Evolutionary conservation across 2,329 filamentous ascomycete species (phyloP).

Genomic region (Penicillium fuscoglaucum): DNA sequence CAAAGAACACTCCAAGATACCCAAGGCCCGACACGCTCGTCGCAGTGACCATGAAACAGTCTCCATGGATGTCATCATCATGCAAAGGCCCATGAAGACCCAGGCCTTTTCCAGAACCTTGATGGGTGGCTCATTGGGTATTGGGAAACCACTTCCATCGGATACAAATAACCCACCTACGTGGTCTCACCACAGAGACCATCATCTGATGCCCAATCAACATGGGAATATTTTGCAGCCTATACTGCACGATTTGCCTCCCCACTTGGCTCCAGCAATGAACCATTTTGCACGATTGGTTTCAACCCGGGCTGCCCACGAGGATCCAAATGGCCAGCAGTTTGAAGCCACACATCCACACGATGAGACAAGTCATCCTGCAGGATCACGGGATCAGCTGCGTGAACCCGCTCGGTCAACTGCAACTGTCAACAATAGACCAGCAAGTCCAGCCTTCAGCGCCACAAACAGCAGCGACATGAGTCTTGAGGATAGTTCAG

Average conservation of each 20-base stretch:
- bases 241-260: not conserved
- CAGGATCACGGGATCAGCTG: not conserved
- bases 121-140: slow-evolving; percentile 16
- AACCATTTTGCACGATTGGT: no score
- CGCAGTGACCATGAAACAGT: slow-evolving; percentile 33
- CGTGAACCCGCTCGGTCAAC: not conserved
- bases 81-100: slow-evolving; percentile 28
- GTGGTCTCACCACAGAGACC: not conserved
- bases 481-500: not conserved
- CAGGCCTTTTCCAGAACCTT: slow-evolving; percentile 17
- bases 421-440: not conserved
- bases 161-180: not conserved
- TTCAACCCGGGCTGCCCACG: not conserved
- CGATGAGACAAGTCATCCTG: not conserved
- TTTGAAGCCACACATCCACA: not conserved
- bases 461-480: not conserved
- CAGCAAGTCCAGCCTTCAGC: not conserved
- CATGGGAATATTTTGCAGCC: not conserved
- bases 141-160: no score
- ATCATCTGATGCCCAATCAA: not conserved
- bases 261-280: not conserved
- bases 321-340: not conserved
- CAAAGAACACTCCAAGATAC: slow-evolving; percentile 30
- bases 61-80: slow-evolving; percentile 38
- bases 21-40: slow-evolving; percentile 30